Conservation (phyloP, 208 protist genomes). For the Lotmaria passim region DNA sequence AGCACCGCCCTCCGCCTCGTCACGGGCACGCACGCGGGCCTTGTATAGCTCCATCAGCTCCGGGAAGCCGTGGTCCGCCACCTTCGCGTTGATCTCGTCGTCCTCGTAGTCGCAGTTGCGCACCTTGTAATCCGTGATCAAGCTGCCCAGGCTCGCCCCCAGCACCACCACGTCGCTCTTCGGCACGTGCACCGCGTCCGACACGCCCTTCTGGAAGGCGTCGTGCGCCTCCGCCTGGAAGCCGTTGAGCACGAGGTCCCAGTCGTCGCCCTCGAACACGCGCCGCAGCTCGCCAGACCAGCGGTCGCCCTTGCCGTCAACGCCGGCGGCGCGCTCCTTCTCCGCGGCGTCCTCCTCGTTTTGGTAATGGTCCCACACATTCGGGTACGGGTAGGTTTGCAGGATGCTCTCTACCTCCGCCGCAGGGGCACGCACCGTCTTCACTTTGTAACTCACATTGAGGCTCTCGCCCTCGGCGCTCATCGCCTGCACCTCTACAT, state of each 20-base stretch:
- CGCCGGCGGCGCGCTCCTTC: slow-evolving; percentile 11
- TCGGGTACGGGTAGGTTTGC: slow-evolving; percentile 38
- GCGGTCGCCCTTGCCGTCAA: slow-evolving; percentile 28
- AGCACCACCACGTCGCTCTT: slow-evolving; percentile 35
- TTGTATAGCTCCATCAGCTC: slow-evolving; percentile 65
- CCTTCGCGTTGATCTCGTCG: slow-evolving; percentile 34
- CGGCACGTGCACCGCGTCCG: slow-evolving; percentile 27
- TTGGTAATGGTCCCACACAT: slow-evolving; percentile 42
- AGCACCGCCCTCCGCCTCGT: slow-evolving; percentile 8
- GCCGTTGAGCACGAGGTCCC: slow-evolving; percentile 48
- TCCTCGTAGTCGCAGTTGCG: slow-evolving; percentile 32
- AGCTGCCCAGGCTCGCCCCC: slow-evolving; percentile 38
- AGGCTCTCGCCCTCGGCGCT: slow-evolving; percentile 23
- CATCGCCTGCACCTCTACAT: slow-evolving; percentile 33
- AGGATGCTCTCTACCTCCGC: slow-evolving; percentile 27
- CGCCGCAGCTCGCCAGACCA: slow-evolving; percentile 41
- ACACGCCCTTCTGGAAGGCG: slow-evolving; percentile 41
- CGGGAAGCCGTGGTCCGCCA: slow-evolving; percentile 37
- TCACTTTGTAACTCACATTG: slow-evolving; percentile 37
- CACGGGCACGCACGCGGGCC: slow-evolving; percentile 31
- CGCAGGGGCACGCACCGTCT: not conserved
- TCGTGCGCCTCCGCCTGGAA: slow-evolving; percentile 31
- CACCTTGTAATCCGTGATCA: slow-evolving; percentile 55
- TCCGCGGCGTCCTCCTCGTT: slow-evolving; percentile 18
- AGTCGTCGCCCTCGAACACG: slow-evolving; percentile 60